phyloP scores from a whole-genome alignment of 176 grass and related monocot species.

The Hordeum marinum region DNA sequence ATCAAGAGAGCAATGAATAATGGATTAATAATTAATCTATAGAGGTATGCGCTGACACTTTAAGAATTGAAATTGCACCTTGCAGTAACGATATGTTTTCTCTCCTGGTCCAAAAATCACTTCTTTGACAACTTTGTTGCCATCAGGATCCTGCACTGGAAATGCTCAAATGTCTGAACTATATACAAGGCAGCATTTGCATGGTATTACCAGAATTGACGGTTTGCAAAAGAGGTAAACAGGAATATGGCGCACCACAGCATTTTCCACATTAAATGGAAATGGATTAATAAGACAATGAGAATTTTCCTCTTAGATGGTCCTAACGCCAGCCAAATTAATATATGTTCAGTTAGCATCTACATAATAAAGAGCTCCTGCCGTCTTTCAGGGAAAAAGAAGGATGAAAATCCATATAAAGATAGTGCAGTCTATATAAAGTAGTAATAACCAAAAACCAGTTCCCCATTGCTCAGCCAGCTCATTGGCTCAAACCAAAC shows the following conservation, averaged over 20 bases:
- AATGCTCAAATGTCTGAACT: background rate
- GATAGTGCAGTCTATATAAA: background rate
- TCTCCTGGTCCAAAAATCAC: conserved; percentile 82
- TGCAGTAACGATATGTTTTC: conserved; percentile 79
- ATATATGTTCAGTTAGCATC: background rate
- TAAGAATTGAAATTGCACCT: conserved; percentile 51
- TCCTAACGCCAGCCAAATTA: background rate
- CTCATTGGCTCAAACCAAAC: background rate
- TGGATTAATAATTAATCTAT: background rate
- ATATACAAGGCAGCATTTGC: background rate
- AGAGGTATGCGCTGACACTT: background rate
- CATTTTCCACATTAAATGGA: background rate
- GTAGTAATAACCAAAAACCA: background rate
- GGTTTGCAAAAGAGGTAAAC: background rate
- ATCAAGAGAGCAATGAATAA: background rate
- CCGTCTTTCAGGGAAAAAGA: background rate
- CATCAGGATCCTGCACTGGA: conserved; percentile 71
- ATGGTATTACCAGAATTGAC: background rate
- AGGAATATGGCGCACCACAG: background rate
- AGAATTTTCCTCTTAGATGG: background rate
- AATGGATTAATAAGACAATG: background rate
- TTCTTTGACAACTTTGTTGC: conserved; percentile 72
- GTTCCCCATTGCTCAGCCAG: background rate
- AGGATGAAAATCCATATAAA: background rate
- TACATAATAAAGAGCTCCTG: background rate